Conservation (phyloP, 306 rosid genomes). For the Pachyrhizus erosus region DNA sequence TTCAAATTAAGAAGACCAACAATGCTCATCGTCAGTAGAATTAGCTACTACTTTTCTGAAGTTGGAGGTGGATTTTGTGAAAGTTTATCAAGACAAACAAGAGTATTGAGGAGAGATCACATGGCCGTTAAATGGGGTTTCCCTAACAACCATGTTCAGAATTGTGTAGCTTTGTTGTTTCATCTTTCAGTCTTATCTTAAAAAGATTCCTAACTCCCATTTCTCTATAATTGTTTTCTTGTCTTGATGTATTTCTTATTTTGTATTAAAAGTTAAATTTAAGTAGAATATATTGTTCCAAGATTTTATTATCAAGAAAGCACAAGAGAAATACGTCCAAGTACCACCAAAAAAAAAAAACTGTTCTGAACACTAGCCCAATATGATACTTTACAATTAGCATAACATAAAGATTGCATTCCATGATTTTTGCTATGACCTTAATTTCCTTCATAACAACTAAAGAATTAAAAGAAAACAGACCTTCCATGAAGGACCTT, state of each 20-base stretch:
- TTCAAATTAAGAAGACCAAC: background rate
- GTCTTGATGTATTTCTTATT: background rate
- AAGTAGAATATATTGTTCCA: conserved; percentile 17
- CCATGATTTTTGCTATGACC: conserved; percentile 36
- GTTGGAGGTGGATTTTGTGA: background rate
- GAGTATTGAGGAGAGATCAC: background rate
- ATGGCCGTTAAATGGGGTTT: background rate
- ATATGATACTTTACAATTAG: conserved; percentile 16
- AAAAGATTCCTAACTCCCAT: background rate
- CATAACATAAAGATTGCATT: conserved; percentile 9
- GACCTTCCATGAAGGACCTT: conserved; percentile 95
- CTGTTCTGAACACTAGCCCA: background rate
- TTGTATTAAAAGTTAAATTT: background rate
- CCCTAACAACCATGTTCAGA: conserved; percentile 6
- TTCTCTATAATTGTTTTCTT: background rate
- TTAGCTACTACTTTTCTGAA: background rate
- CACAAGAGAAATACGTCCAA: conserved; percentile 24
- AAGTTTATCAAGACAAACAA: background rate
- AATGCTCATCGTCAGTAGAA: background rate
- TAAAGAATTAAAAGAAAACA: conserved; percentile 40
- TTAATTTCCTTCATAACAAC: conserved; percentile 27
- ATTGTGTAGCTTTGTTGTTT: background rate
- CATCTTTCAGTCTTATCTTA: background rate
- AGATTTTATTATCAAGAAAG: background rate
- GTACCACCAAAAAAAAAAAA: conserved; percentile 3